Evolutionary conservation across 2,329 filamentous ascomycete species (phyloP).

Genomic region (Herpotrichia juniperi): DNA sequence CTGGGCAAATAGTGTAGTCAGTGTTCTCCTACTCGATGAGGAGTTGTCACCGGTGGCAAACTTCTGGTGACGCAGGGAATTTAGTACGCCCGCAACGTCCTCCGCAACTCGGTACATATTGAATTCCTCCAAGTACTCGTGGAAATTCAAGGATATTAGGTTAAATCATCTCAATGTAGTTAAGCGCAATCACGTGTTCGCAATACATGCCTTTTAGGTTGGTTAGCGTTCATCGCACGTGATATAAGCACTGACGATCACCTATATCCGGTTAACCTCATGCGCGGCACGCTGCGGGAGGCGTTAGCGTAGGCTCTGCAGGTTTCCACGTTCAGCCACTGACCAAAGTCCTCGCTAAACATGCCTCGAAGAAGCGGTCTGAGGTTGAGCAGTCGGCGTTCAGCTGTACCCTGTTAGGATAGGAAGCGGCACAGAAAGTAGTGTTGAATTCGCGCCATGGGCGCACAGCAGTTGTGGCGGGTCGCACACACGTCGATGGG

Average conservation of each 20-base stretch:
- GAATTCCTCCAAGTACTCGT: too few relatives aligned
- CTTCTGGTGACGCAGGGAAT: background rate
- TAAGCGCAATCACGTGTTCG: background rate
- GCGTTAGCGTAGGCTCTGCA: background rate
- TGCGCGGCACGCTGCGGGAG: background rate
- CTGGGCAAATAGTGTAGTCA: too few relatives aligned
- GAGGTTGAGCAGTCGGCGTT: slow-evolving; percentile 20
- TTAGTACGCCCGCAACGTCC: background rate
- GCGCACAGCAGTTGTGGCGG: background rate
- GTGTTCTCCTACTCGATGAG: background rate
- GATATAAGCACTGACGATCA: background rate
- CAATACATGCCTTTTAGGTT: background rate
- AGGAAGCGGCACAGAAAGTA: slow-evolving; percentile 2
- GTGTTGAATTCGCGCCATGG: slow-evolving; percentile 6
- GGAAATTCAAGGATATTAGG: too few relatives aligned
- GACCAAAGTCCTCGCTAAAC: slow-evolving; percentile 7
- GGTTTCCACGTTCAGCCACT: background rate
- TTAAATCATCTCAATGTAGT: background rate
- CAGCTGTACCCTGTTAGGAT: slow-evolving; percentile 6
- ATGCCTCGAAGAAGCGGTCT: slow-evolving; percentile 6
- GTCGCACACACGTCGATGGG: background rate
- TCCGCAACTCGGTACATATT: background rate
- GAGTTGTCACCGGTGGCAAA: background rate
- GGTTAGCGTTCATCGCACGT: background rate
- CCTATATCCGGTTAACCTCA: background rate